Evolutionary conservation across 78 protist genomes (phyloP).

Genomic region (Chrysochromulina parva): DNA sequence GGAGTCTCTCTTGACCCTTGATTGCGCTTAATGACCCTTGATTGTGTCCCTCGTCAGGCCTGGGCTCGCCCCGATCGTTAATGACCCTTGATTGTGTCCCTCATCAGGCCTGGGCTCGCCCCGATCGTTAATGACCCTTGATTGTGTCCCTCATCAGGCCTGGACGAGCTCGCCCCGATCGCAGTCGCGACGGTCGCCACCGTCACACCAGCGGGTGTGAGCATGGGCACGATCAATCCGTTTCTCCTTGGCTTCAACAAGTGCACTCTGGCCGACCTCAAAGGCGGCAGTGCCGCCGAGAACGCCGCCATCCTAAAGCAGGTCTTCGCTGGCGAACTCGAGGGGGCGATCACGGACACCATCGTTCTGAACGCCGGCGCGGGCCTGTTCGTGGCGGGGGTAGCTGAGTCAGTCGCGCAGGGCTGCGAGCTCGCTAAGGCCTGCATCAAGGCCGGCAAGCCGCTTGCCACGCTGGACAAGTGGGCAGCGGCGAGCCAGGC

Average conservation of each 20-base stretch:
- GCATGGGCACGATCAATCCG: not conserved
- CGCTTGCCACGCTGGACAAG: not conserved
- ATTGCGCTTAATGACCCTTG: no score
- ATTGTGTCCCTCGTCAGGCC: no score
- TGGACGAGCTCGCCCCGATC: conserved; percentile 6
- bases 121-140: no score
- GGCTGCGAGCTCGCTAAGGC: not conserved
- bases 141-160: no score
- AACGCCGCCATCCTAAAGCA: not conserved
- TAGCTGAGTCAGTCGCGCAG: not conserved
- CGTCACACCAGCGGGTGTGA: not conserved
- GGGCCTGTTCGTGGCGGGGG: not conserved
- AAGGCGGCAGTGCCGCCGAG: not conserved
- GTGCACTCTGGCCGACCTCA: conserved; percentile 12
- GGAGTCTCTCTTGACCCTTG: no score
- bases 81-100: no score
- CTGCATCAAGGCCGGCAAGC: not conserved
- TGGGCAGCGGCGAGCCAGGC: no score
- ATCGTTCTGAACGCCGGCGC: conserved; percentile 3
- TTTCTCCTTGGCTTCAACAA: not conserved
- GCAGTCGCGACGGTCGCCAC: not conserved
- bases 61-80: no score
- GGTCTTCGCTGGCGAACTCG: not conserved
- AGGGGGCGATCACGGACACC: not conserved
- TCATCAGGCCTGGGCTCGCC: no score